phyloP scores from a whole-genome alignment of 352 stramenopile genomes.

The Globisporangium nagaii region DNA sequence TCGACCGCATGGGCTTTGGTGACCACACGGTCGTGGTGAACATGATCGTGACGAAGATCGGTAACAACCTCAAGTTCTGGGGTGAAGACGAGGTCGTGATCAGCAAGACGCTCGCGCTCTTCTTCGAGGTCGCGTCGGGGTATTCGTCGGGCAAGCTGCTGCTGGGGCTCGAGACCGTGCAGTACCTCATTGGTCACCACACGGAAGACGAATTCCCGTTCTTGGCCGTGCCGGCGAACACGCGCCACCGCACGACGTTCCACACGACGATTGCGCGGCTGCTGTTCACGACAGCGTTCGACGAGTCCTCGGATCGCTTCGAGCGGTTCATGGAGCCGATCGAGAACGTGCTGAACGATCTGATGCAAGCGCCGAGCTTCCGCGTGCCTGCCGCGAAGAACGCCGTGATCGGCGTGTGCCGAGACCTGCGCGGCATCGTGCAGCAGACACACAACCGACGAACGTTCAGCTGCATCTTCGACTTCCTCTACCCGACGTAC shows the following conservation, averaged over 20 bases:
- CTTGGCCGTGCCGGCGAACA: constrained; percentile 90
- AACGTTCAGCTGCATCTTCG: constrained; percentile 97
- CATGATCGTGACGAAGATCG: constrained; percentile 98
- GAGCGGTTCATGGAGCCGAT: constrained; percentile 96
- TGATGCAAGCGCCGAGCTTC: constrained; percentile 75
- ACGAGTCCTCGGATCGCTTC: constrained; percentile 92
- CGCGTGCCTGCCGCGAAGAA: constrained; percentile 72
- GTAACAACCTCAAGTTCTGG: constrained; percentile 99
- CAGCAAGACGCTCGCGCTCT: constrained; percentile 93
- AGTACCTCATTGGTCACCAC: constrained; percentile 96
- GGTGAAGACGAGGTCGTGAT: constrained; percentile 95
- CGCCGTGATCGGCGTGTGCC: constrained; percentile 94
- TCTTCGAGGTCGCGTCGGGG: constrained; percentile 96
- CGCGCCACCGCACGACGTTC: constrained; percentile 95
- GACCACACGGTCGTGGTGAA: constrained; percentile 97
- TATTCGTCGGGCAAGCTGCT: constrained; percentile 98
- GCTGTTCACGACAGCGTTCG: constrained; percentile 93
- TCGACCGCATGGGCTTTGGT: constrained; percentile 95
- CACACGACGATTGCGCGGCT: constrained; percentile 95
- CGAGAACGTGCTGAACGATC: constrained; percentile 75
- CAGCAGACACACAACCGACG: constrained; percentile 94
- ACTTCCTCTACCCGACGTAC: constrained; percentile 96
- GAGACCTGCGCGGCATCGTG: constrained; percentile 95
- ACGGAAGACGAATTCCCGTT: constrained; percentile 98
- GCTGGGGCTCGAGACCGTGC: constrained; percentile 94